phyloP scores from a whole-genome alignment of 1,284 basidiomycete genomes.

The Microbotryum violaceum region DNA sequence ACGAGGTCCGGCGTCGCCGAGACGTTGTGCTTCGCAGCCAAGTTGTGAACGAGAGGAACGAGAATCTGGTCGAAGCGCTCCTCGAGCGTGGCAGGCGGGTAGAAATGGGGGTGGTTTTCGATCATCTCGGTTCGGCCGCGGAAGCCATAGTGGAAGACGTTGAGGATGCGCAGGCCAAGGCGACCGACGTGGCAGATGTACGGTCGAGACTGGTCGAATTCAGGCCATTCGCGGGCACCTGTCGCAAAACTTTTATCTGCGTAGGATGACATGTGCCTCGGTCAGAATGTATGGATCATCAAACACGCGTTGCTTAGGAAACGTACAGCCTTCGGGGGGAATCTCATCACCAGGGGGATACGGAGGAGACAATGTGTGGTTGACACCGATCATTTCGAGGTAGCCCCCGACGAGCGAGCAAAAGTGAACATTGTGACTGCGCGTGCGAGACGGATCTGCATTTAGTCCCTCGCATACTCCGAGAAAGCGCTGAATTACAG shows the following conservation, averaged over 20 bases:
- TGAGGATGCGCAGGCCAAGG: constrained; percentile 18
- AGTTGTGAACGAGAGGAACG: constrained; percentile 12
- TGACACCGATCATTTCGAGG: constrained; percentile 16
- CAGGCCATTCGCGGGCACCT: constrained; percentile 16
- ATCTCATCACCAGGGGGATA: constrained; percentile 17
- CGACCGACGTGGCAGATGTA: constrained; percentile 19
- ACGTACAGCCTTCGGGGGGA: constrained; percentile 14
- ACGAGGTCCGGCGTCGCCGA: constrained; percentile 18
- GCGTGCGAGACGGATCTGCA: neutral
- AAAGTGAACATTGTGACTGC: constrained; percentile 14
- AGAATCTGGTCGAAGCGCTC: constrained; percentile 27
- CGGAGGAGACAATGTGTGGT: constrained; percentile 14
- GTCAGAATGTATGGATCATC: neutral
- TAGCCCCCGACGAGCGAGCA: constrained; percentile 13
- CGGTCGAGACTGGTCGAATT: constrained; percentile 14
- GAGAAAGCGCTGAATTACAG: no score
- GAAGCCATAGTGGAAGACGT: constrained; percentile 27
- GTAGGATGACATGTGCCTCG: neutral
- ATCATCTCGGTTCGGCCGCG: constrained; percentile 6
- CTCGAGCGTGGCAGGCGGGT: constrained; percentile 17
- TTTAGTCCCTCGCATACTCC: no score
- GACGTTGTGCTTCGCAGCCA: constrained; percentile 6
- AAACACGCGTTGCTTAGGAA: neutral
- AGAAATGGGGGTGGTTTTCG: constrained; percentile 12
- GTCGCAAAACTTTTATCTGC: constrained; percentile 7